Evolutionary conservation across 129 eudicot genomes (phyloP), one percentile per base, ranked within the genome.

Genomic region (Ambrosia artemisiifolia): DNA sequence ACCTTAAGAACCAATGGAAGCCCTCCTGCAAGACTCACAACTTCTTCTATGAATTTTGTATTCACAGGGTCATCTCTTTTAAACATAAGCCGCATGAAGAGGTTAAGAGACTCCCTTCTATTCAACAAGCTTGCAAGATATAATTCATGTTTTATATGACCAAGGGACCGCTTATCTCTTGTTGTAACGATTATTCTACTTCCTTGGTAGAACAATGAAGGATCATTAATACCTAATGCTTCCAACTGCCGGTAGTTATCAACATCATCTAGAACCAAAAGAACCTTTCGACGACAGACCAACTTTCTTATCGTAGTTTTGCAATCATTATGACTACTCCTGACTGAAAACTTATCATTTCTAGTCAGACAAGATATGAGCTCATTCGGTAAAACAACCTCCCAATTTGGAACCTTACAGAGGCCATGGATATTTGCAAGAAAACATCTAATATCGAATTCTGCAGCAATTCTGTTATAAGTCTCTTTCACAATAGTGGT

Each of bases 131-230:
- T 61, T 16, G 34, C 33, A 10, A 18, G 14, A 32, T 71, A 68
- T 16, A 17, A 2, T 11, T 9, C 36, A n/a, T 33, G 28, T 3
- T 2, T 5, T 20, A 72, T 19, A 11, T 17, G 17, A 40, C 44
- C 43, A 63, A 79, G 60, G 1, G 62, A 56, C 4, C n/a, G 42
- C 24, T 32, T 46, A 65, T 65, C 32, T 36, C 83, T 46, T 8
- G 78, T 79, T 0, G 74, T 79, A 65, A 79, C 71, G 3, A 79
- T 72, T 11, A 79, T 79, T 78, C 68, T 78, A 44, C 82, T 78
- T 40, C 73, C 69, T 12, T 7, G 17, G 11, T 20, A 14, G 12
- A 78, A 71, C 33, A 11, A 72, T 4, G 46, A 6, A 30, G 68
- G 51, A 24, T 24, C 28, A 44, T 16, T 0, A 35, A 71, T 32